phyloP scores from a whole-genome alignment of 2,329 filamentous ascomycete species.

The Trichoderma sp. region DNA sequence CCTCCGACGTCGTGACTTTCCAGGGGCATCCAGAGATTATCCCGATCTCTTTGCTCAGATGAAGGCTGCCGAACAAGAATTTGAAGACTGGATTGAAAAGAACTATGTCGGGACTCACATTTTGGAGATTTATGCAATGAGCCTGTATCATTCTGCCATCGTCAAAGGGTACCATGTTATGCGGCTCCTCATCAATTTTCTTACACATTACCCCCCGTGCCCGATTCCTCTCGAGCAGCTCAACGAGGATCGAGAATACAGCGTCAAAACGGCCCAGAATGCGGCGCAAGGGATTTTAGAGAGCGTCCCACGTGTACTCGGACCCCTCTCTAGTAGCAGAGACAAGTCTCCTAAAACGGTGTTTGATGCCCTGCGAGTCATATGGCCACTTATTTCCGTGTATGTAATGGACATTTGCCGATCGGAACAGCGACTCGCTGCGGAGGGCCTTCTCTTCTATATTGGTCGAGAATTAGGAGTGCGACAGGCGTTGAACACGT shows the following conservation, averaged over 20 bases:
- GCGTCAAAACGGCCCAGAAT: constrained; percentile 29
- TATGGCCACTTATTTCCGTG: constrained; percentile 39
- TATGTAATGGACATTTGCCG: constrained; percentile 32
- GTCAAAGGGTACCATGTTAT: constrained; percentile 38
- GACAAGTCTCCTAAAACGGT: constrained; percentile 34
- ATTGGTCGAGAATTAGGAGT: constrained; percentile 40
- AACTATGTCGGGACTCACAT: constrained; percentile 18
- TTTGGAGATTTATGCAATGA: constrained; percentile 34
- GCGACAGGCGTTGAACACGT: constrained; percentile 35
- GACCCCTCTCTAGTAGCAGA: constrained; percentile 25
- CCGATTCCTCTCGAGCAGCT: constrained; percentile 29
- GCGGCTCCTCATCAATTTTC: constrained; percentile 35
- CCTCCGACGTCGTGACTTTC: constrained; percentile 30
- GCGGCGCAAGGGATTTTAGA: constrained; percentile 33
- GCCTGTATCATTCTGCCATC: constrained; percentile 33
- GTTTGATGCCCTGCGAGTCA: constrained; percentile 39
- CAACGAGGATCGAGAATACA: constrained; percentile 30
- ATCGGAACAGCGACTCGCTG: constrained; percentile 30
- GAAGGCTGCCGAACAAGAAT: constrained; percentile 27
- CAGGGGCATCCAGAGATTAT: constrained; percentile 31
- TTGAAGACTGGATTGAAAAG: constrained; percentile 23
- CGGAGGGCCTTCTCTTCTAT: constrained; percentile 30
- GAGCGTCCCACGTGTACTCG: constrained; percentile 28
- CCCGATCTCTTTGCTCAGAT: constrained; percentile 28
- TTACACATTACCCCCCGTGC: constrained; percentile 33